Evolutionary conservation across 2,329 filamentous ascomycete genomes (phyloP).

Genomic region (Capronia americana): DNA sequence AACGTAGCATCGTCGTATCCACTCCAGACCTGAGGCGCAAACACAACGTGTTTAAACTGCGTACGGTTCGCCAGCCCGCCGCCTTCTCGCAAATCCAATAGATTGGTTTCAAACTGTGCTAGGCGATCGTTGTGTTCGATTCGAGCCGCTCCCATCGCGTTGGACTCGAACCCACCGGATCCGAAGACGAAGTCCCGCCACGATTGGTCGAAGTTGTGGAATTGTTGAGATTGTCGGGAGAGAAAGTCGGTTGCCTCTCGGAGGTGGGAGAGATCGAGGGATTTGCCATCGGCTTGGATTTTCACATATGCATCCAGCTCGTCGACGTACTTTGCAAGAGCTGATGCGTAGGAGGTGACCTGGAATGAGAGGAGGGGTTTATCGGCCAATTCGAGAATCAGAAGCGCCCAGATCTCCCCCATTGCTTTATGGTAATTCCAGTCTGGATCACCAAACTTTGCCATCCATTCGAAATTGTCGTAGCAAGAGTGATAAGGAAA

Average conservation of each 20-base stretch:
- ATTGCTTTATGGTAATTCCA: conserved; percentile 82
- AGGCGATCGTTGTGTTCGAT: conserved; percentile 79
- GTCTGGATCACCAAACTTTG: conserved; percentile 76
- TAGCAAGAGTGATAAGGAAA: conserved; percentile 84
- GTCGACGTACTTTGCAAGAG: conserved; percentile 68
- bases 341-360: conserved; percentile 72
- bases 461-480: conserved; percentile 88
- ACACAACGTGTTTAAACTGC: conserved; percentile 93
- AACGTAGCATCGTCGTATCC: conserved; percentile 72
- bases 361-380: conserved; percentile 83
- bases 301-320: conserved; percentile 71
- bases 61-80: conserved; percentile 65
- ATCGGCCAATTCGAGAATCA: conserved; percentile 86
- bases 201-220: conserved; percentile 74
- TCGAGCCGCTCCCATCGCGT: conserved; percentile 70
- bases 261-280: conserved; percentile 64
- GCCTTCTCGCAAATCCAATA: conserved; percentile 72
- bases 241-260: conserved; percentile 69
- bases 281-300: conserved; percentile 43
- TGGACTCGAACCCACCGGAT: conserved; percentile 76
- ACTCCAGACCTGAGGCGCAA: conserved; percentile 81
- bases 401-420: conserved; percentile 77
- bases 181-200: conserved; percentile 78
- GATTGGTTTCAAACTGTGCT: conserved; percentile 78
- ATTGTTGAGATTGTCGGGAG: conserved; percentile 65